A percentile compares a stretch with the other conserved stretches of the same genome.
Conservation (phyloP, 805 yeast species). For the Wickerhamiella musiphila region DNA sequence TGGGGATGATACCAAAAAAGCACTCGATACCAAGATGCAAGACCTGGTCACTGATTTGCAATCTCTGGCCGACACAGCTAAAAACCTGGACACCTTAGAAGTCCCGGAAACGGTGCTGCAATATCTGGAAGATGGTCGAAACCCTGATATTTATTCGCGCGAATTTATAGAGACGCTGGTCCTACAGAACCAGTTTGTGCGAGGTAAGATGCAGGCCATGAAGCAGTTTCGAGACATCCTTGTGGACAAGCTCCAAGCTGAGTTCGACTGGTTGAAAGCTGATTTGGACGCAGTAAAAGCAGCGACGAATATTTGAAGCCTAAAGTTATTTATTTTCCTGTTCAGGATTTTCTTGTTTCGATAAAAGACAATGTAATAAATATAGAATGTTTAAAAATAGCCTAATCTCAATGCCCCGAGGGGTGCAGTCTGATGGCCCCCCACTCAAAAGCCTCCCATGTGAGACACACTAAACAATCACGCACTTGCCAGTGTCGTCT, state of each 20-base stretch:
- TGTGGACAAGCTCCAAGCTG: slow-evolving; percentile 50
- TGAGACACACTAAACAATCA: slow-evolving; percentile 4
- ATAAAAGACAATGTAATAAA: neutral
- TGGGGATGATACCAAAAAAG: slow-evolving; percentile 59
- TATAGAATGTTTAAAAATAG: neutral
- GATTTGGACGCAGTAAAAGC: slow-evolving; percentile 36
- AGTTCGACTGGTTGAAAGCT: slow-evolving; percentile 57
- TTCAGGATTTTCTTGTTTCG: neutral
- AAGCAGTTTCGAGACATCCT: slow-evolving; percentile 41
- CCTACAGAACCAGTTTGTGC: slow-evolving; percentile 68
- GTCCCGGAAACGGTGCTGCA: slow-evolving; percentile 69
- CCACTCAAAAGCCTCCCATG: too few species aligned
- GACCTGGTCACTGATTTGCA: slow-evolving; percentile 11
- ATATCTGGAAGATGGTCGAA: slow-evolving; percentile 90
- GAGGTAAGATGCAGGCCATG: slow-evolving; percentile 69
- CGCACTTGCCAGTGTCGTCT: slow-evolving; percentile 12
- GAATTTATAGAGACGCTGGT: slow-evolving; percentile 93
- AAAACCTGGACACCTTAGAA: slow-evolving; percentile 7
- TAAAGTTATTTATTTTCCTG: neutral
- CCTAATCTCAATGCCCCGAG: neutral
- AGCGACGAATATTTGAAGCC: slow-evolving; percentile 12
- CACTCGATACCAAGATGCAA: slow-evolving; percentile 21
- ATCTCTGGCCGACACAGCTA: slow-evolving; percentile 7
- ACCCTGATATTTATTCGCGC: slow-evolving; percentile 92
- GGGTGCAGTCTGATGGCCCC: too few species aligned